Conservation (phyloP, 225 moss, liverwort and hornwort species). For the Takakia lepidozioides region DNA sequence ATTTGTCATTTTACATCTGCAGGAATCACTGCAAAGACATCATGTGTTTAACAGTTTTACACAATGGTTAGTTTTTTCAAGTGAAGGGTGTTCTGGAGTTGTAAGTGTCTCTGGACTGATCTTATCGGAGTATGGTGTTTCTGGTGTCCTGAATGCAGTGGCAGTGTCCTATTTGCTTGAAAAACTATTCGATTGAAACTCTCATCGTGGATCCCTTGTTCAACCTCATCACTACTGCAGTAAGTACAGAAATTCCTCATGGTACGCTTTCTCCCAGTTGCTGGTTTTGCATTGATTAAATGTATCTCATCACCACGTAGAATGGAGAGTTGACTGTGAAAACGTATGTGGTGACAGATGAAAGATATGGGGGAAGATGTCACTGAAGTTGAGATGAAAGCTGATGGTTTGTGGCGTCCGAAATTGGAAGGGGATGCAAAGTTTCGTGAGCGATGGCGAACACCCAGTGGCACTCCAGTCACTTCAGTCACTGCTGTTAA, state of each 20-base stretch:
- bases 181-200: conserved; percentile 74
- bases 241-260: conserved; percentile 31
- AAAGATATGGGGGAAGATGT: conserved; percentile 44
- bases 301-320: no score
- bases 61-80: no score
- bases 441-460: conserved; percentile 77
- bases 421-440: conserved; percentile 44
- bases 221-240: conserved; percentile 73
- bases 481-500: conserved; percentile 20
- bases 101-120: no score
- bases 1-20: no score
- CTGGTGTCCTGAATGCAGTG: conserved; percentile 61
- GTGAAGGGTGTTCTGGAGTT: no score
- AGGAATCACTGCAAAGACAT: no score
- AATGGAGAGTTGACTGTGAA: no score
- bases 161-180: conserved; percentile 92
- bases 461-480: conserved; percentile 42
- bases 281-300: no score
- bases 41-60: no score
- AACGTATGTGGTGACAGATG: conserved; percentile 17
- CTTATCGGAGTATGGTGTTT: no score
- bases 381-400: conserved; percentile 57
- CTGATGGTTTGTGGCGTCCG: conserved; percentile 54
- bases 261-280: no score
- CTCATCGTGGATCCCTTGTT: conserved; percentile 88